Evolutionary conservation across 805 yeast genomes (phyloP), one percentile per base, ranked within the genome.

Genomic region (Saccharomycopsis javanensis): DNA sequence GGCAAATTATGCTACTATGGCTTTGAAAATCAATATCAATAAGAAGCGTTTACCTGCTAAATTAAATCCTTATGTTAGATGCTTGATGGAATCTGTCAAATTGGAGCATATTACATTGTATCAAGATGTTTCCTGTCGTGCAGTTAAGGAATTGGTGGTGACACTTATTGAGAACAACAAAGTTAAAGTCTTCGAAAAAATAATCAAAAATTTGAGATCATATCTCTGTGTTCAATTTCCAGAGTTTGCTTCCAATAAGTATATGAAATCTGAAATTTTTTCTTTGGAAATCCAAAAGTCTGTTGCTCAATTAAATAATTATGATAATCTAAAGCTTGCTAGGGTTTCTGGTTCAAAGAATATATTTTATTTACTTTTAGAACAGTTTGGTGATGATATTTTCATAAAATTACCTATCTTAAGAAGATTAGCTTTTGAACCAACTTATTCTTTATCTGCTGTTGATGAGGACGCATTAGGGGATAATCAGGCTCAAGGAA

Each of bases 141-240:
- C 96, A 0, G 79, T 91, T 31, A 78, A 91, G 7, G 70, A 72
- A 34, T 75, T 94, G 55, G 80, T 90, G 38, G 66, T 71, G n/a
- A 78, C 79, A 60, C 78, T 95, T 56, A 75, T 81, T 35, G 67
- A 67, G 1, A 71, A 71, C 4, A 81, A 80, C 7, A 89, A 90
- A 66, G 68, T 67, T n/a, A 83, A 82, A 37, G 94, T 92, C 1
- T 82, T 92, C 2, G 95, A 88, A 64, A 94, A 94, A 67, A 86
- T 95, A 62, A 81, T 88, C 50, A 92, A 88, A 68, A 94, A 94
- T 66, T 72, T 95, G 57, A 88, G 96, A 71, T 96, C 92, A 0
- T 92, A 92, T 67, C 67, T 94, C 54, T 94, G 99, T 72, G 97
- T 94, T 2, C 97, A 91, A 67, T 97, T 92, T 33, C 99, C 99